Conservation (phyloP, 345 rosid genomes). For the Gossypium rotundifolium region DNA sequence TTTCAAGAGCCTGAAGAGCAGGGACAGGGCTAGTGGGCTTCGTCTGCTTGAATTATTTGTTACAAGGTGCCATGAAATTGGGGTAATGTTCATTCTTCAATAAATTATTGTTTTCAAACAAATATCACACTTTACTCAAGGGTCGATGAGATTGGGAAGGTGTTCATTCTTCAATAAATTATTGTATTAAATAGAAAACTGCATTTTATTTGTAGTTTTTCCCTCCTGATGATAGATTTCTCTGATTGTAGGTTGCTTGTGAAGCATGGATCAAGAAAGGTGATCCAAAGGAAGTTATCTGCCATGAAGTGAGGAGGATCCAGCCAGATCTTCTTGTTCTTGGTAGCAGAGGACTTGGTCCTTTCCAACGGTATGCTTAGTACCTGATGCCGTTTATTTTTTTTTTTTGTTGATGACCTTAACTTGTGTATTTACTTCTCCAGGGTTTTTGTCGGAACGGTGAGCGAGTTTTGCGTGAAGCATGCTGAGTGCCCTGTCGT, state of each 20-base stretch:
- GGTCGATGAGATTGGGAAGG: slow-evolving; percentile 79
- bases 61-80: slow-evolving; percentile 61
- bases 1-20: slow-evolving; percentile 46
- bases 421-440: slow-evolving; percentile 9
- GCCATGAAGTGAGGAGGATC: slow-evolving; percentile 79
- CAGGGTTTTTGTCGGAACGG: slow-evolving; percentile 96
- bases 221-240: background rate
- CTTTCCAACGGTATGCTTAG: slow-evolving; percentile 70
- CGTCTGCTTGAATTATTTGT: slow-evolving; percentile 88
- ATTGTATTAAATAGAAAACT: background rate
- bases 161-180: slow-evolving; percentile 2
- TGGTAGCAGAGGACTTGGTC: slow-evolving; percentile 92
- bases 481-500: slow-evolving; percentile 94
- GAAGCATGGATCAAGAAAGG: slow-evolving; percentile 92
- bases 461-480: slow-evolving; percentile 92
- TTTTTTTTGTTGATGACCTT: background rate
- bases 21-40: slow-evolving; percentile 66
- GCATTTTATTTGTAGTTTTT: background rate
- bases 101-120: background rate
- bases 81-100: slow-evolving; percentile 43
- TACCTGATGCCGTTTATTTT: background rate
- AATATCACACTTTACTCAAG: slow-evolving; percentile 6
- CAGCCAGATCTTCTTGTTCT: slow-evolving; percentile 80
- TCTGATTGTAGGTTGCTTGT: slow-evolving; percentile 54
- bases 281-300: slow-evolving; percentile 80